Base-by-base conservation (phyloP, 352 stramenopile genomes). In the Phytophthora agathidicida region DNA sequence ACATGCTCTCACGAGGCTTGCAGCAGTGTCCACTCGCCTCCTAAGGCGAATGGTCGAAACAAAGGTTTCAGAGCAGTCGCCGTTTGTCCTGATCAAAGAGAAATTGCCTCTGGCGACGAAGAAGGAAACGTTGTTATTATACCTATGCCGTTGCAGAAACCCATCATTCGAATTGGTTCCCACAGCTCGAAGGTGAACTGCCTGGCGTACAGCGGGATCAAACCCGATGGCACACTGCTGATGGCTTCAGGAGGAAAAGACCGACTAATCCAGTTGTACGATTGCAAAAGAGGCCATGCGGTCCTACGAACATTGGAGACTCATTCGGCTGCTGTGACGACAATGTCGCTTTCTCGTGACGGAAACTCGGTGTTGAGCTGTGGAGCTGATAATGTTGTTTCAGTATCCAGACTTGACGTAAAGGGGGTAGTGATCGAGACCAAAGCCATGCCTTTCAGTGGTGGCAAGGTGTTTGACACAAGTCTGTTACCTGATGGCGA, bases 181-280 rank as follows among this genome's bases (percentile, higher is more conserved):
- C 89, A 96, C 55, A 76, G 64, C 7, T 78, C 77, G 0, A 91
- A 94, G 23, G 80, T 98, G 7, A 72, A 94, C 14, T 92, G 71
- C 13, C 54, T 96, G 7, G 57, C 71, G 2, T 88, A 83, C 39
- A 74, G 57, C n/a, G 56, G 69, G 3, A 13, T 73, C 13, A 44
- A 39, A 17, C 28, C 39, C 8, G 38, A 47, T 58, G 26, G 33
- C 9, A 54, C 51, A 11, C 46, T 62, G 30, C 51, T 90, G 10
- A 73, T 98, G 58, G 88, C 76, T 2, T 87, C 89, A 24, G 87
- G 80, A 7, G 81, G 88, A 17, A 70, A 88, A 22, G 91, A 98
- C 49, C 73, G 78, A 8, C 58, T 96, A 13, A 75, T 96, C 7
- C 86, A 95, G 22, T 53, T 98, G 2, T 93, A 93, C 36, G 83